Conservation (phyloP, 129 eudicot genomes). For the Artemisia argyi region DNA sequence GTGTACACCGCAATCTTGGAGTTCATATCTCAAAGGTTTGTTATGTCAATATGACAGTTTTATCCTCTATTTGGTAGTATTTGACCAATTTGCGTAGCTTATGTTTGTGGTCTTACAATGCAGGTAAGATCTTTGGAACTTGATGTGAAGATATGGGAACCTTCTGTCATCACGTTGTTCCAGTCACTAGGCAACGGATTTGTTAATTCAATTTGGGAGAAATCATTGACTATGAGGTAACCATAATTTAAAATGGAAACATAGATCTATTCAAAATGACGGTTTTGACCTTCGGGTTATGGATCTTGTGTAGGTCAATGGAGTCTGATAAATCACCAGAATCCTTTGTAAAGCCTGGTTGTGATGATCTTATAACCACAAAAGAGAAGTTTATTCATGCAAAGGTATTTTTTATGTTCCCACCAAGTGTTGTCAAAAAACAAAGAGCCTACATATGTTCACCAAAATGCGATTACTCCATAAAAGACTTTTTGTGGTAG, state of each 20-base stretch:
- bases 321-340: slow-evolving; percentile 64
- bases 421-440: too few relatives aligned
- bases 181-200: slow-evolving; percentile 85
- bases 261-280: not conserved
- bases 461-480: too few relatives aligned
- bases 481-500: too few relatives aligned
- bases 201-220: slow-evolving; percentile 94
- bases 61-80: not conserved
- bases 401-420: slow-evolving; percentile 53
- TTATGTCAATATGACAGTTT: slow-evolving; percentile 9
- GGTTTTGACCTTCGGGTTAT: slow-evolving; percentile 7
- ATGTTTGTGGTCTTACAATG: slow-evolving; percentile 24
- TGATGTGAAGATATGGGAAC: slow-evolving; percentile 98
- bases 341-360: slow-evolving; percentile 60
- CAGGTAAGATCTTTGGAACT: slow-evolving; percentile 91
- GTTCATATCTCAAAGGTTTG: slow-evolving; percentile 92
- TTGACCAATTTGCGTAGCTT: slow-evolving; percentile 10
- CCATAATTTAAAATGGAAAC: too few relatives aligned
- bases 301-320: slow-evolving; percentile 46
- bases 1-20: slow-evolving; percentile 95
- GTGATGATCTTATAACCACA: slow-evolving; percentile 61
- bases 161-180: slow-evolving; percentile 76
- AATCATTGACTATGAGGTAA: slow-evolving; percentile 40
- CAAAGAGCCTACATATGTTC: too few relatives aligned
- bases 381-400: slow-evolving; percentile 92